These are phyloP conservation scores for Pelargonium australe DNA, from an alignment of 441 rosid species.

Conservation along the genomic window DNA sequence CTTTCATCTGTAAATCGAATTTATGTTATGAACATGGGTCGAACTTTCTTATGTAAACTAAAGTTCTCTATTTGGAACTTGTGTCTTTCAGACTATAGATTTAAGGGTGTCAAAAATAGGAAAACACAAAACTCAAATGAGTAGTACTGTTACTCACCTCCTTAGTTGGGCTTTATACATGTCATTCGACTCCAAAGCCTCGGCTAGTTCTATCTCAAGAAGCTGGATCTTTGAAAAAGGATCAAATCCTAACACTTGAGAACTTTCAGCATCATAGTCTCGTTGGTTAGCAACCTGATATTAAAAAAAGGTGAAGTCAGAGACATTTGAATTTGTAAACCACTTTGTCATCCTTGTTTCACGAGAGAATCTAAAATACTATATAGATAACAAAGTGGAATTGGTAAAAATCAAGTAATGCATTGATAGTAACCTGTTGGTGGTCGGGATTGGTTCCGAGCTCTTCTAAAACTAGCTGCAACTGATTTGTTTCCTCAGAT, in stretches of 20 bases:
- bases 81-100: not conserved
- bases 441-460: conserved; percentile 5
- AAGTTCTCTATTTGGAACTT: not conserved
- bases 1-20: not conserved
- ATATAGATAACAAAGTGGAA: not conserved
- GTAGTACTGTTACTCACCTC: conserved; percentile 25
- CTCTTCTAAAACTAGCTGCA: conserved; percentile 11
- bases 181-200: conserved; percentile 30
- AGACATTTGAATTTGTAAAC: not conserved
- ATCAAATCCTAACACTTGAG: conserved; percentile 30
- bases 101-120: not conserved
- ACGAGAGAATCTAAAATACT: conserved; percentile 1
- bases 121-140: not conserved
- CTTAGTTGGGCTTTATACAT: conserved; percentile 29
- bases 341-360: conserved; percentile 1
- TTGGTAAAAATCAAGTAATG: not conserved
- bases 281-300: conserved; percentile 27
- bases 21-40: not conserved
- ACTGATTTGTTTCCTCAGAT: conserved; percentile 16
- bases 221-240: conserved; percentile 33
- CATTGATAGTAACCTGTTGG: conserved; percentile 17
- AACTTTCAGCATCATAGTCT: conserved; percentile 18
- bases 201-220: conserved; percentile 36
- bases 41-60: not conserved
- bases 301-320: not conserved